Evolutionary conservation across 1,284 basidiomycete genomes (phyloP).

Genomic region (Cryptococcus neoformans): DNA sequence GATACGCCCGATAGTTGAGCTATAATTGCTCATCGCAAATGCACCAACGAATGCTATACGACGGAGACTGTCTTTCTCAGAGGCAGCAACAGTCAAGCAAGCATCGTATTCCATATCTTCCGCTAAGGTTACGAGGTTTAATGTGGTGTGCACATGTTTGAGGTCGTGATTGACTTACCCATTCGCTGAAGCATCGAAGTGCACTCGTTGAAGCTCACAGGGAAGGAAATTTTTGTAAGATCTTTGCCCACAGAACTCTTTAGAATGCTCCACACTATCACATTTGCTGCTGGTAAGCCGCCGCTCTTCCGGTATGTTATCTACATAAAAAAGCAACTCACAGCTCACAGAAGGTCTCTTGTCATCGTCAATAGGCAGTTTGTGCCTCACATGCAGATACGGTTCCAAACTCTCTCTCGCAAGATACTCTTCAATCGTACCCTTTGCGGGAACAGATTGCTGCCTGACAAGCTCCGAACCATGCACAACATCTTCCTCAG

Average conservation of each 20-base stretch:
- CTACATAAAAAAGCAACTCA: conserved; percentile 12
- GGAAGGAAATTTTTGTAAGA: conserved; percentile 88
- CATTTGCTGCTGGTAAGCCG: not conserved
- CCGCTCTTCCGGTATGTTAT: not conserved
- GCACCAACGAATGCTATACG: conserved; percentile 92
- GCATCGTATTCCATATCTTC: conserved; percentile 97
- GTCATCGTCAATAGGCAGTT: conserved; percentile 68
- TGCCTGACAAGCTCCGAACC: not conserved
- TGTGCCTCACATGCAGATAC: conserved; percentile 65
- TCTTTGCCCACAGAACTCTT: conserved; percentile 98
- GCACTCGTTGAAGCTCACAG: conserved; percentile 94
- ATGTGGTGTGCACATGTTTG: not conserved
- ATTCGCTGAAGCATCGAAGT: conserved; percentile 86
- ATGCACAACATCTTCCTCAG: conserved; percentile 4
- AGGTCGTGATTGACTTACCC: conserved; percentile 37
- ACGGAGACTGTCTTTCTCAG: conserved; percentile 71
- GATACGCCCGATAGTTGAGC: conserved; percentile 88
- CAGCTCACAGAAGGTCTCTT: conserved; percentile 81
- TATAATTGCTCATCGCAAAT: conserved; percentile 98
- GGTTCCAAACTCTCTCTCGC: conserved; percentile 61
- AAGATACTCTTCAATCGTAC: conserved; percentile 40
- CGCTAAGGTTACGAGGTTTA: conserved; percentile 49
- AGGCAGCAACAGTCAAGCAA: conserved; percentile 71
- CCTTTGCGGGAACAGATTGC: conserved; percentile 4
- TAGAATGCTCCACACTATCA: conserved; percentile 79